Base-by-base conservation (phyloP, 2,329 filamentous ascomycete genomes). In the Didymella arachidicola region DNA sequence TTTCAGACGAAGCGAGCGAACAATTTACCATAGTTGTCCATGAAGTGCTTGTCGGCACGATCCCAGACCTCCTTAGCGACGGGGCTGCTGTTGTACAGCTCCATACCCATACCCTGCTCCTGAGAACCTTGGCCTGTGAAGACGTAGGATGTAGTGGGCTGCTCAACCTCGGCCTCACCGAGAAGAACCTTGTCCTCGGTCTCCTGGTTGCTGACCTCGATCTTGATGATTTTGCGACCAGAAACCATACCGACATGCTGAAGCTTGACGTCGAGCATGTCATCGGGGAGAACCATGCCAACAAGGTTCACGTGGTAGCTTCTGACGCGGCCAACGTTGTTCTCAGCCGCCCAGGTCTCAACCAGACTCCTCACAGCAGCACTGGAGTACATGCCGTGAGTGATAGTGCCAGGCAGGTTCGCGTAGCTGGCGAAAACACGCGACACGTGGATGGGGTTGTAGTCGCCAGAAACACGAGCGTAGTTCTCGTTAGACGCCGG, bases 81-180 rank as follows among this genome's bases (percentile, higher is more conserved):
- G 36, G 89, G 83, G 77, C 95, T 98, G 84, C 89, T 96, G 72
- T 85, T 90, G 78, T 99, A 99, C 50, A 99, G 85, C 73, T 98
- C 95, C 95, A 99, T 99, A 80, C 95, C 95, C 95, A 99, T 99
- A 62, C 95, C 95, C 79, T 99, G 95, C 79, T 99, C 95, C 79
- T 99, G 96, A 49, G 93, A 97, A 70, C 95, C 95, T 79, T 99
- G 95, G 55, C 95, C 95, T 64, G 96, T 99, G 80, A 99, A 99
- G 68, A 99, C 92, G 72, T 99, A 99, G 5, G 95, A 89, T 2
- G 94, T 96, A 32, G 95, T 92, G 7, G 96, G 96, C 77, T 99
- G 95, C 80, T 99, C 95, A 58, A 99, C 92, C 79, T 99, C 95
- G 26, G 95, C 95, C 80, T 98, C 94, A 73, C 92, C 95, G 49